Base-by-base conservation (phyloP, 2,329 filamentous ascomycete genomes). In the Talaromyces marneffei region DNA sequence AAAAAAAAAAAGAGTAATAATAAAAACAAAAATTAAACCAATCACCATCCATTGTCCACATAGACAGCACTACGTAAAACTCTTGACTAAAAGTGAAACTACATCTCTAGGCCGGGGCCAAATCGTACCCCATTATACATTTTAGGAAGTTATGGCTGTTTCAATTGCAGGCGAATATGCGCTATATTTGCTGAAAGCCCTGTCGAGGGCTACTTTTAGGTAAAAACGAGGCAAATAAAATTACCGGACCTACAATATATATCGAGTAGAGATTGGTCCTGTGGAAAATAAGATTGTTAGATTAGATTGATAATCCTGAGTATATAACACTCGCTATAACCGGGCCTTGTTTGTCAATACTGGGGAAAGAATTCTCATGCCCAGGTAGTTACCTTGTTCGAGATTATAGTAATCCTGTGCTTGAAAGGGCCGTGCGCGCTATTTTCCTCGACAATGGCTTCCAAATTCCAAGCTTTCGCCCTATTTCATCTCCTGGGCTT, bases 81-180 rank as follows among this genome's bases (percentile, higher is more conserved):
- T 9, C 5, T n/a, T 29, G n/a, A 31, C 27, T 52, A 52, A 31
- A 52, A 52, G 16, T 50, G 46, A 29, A 50, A 50, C 27, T 12
- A 7, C 46, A 18, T 54, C 3, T 20, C 52, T 39, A 55, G 12
- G 25, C 16, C 39, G 52, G 52, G 52, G 52, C 52, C 33, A 39
- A 55, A 39, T 39, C 7, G 12, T 10, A 55, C 31, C 52, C 52
- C 52, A 55, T 55, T 55, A 55, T 55, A 55, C 52, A 35, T 8
- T 55, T 39, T 55, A 39, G 52, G 52, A 39, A 39, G 2, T 25
- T n/a, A n/a, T 1, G 20, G 18, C 20, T 39, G 12, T 12, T 18
- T 39, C 9, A 5, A 9, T 1, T 55, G 33, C 20, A 27, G 18
- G 33, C 8, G 18, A 12, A 27, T 39, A 18, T 54, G 33, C 12